Conservation (phyloP, 202 grass and related monocot species). For the Schoenoplectus tabernaemontani region DNA sequence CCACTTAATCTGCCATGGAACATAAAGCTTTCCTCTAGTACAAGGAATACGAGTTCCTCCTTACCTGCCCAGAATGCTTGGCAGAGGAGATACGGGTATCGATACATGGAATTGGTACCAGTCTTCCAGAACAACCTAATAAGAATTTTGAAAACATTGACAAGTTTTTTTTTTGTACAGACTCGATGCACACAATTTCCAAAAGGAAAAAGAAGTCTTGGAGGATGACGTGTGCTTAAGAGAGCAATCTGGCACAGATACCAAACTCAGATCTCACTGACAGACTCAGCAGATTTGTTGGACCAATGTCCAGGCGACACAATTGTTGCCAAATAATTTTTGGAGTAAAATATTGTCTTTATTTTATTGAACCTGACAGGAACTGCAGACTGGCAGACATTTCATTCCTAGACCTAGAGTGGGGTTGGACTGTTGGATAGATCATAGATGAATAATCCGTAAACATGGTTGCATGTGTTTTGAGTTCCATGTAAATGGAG, state of each 20-base stretch:
- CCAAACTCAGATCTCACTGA: slow-evolving; percentile 28
- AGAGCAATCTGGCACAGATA: not conserved
- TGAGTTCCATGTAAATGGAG: not conserved
- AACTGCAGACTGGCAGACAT: not conserved
- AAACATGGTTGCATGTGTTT: not conserved
- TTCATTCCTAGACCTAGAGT: not conserved
- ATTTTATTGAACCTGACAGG: not conserved
- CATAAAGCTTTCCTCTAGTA: not conserved
- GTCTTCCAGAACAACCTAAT: not conserved
- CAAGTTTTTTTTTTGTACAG: not conserved
- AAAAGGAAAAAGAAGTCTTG: not conserved
- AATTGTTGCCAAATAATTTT: not conserved
- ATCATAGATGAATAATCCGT: not conserved
- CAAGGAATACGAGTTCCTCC: not conserved
- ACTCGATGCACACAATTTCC: not conserved
- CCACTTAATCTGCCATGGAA: not conserved
- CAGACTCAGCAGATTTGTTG: not conserved
- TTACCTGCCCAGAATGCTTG: slow-evolving; percentile 7
- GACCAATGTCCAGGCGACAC: slow-evolving; percentile 15
- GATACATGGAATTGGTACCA: not conserved
- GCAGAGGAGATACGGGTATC: not conserved
- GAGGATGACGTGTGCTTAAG: not conserved
- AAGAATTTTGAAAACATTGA: not conserved
- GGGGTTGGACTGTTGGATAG: not conserved
- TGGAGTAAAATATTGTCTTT: not conserved